Percentiles rank a stretch among this genome's conserved stretches.
Conservation (phyloP, 352 stramenopile species). For the Globisporangium middletonii region DNA sequence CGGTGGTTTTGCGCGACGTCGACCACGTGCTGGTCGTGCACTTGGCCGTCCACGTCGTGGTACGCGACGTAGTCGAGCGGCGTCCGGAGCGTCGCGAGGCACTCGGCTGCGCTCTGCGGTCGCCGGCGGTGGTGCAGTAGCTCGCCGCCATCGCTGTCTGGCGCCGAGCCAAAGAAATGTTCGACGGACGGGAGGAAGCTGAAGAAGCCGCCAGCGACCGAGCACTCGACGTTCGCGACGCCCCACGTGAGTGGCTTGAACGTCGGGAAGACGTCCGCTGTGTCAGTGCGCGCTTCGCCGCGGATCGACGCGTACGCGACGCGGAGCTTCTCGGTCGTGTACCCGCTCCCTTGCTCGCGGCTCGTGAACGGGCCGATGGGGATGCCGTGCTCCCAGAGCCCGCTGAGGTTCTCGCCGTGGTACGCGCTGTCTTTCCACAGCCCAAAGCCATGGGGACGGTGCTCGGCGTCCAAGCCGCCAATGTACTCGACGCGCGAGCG, state of each 20-base stretch:
- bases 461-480: constrained; percentile 30
- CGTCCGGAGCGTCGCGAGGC: constrained; percentile 12
- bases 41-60: constrained; percentile 15
- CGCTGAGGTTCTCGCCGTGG: constrained; percentile 45
- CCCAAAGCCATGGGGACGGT: constrained; percentile 39
- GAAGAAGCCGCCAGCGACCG: constrained; percentile 19
- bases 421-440: constrained; percentile 45
- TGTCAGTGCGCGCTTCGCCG: constrained; percentile 12
- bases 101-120: constrained; percentile 16
- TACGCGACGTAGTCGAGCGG: constrained; percentile 22
- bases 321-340: constrained; percentile 33
- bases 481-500: constrained; percentile 31
- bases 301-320: constrained; percentile 32
- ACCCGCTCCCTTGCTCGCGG: constrained; percentile 36
- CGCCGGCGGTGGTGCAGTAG: constrained; percentile 4
- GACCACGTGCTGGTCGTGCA: not conserved
- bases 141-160: not conserved
- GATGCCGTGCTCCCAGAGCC: constrained; percentile 37
- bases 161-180: constrained; percentile 15
- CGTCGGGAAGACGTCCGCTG: constrained; percentile 8
- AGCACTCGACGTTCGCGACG: constrained; percentile 38
- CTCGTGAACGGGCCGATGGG: constrained; percentile 49
- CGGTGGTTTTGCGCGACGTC: not conserved
- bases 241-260: constrained; percentile 26
- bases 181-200: constrained; percentile 19